Percentiles rank a stretch among this genome's conserved stretches.
phyloP scores from a whole-genome alignment of 169 alveolate genomes.

The Theileria equi region DNA sequence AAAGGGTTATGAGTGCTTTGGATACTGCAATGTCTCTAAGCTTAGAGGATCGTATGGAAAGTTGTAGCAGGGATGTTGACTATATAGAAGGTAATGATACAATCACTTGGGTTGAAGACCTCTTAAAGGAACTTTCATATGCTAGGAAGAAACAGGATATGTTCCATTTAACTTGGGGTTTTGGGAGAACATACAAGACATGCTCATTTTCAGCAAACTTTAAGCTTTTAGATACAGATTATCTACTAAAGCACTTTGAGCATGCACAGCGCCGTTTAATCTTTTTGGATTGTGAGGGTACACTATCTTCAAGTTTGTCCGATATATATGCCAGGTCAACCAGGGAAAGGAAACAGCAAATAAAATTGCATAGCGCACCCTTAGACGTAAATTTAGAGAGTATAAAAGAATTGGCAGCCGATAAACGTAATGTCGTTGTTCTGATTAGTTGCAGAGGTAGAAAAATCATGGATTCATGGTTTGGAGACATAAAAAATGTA shows the following conservation, averaged over 20 bases:
- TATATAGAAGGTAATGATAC: conserved; percentile 49
- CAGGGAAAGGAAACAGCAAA: neutral
- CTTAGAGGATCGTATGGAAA: conserved; percentile 19
- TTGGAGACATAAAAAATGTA: conserved; percentile 18
- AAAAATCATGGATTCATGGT: conserved; percentile 48
- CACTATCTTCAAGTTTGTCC: conserved; percentile 34
- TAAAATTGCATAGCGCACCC: conserved; percentile 4
- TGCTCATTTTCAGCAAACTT: conserved; percentile 34
- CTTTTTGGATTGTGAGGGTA: conserved; percentile 61
- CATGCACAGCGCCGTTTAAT: conserved; percentile 33
- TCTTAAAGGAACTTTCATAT: conserved; percentile 66
- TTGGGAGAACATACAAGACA: conserved; percentile 62
- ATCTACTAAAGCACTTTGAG: conserved; percentile 18
- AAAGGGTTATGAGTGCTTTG: conserved; percentile 71
- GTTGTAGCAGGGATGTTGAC: conserved; percentile 47
- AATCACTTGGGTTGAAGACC: conserved; percentile 61
- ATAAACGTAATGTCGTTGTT: conserved; percentile 34
- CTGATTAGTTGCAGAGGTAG: conserved; percentile 35
- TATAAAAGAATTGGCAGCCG: conserved; percentile 9
- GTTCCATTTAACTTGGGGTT: conserved; percentile 67
- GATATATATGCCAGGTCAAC: conserved; percentile 20
- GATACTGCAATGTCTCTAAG: conserved; percentile 60
- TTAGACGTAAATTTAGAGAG: conserved; percentile 27
- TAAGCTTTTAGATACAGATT: conserved; percentile 33
- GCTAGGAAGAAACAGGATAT: conserved; percentile 74